These are phyloP conservation scores for Acorus calamus DNA, from an alignment of 106 monocot species.

Conservation along the genomic window DNA sequence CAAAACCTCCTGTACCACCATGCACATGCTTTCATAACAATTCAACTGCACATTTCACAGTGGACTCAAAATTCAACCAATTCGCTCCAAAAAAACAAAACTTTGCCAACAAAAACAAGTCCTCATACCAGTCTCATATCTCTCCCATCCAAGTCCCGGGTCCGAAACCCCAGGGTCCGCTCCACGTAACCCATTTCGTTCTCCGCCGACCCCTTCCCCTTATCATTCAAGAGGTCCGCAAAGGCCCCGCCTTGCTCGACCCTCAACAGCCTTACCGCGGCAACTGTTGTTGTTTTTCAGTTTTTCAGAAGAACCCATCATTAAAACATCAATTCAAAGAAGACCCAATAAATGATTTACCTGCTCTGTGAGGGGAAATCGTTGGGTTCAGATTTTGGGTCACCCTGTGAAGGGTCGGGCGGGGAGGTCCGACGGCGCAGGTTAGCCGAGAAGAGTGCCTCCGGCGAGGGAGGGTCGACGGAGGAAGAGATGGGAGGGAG, in stretches of 20 bases:
- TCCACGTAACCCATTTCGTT: slow-evolving; percentile 90
- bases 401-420: slow-evolving; percentile 8
- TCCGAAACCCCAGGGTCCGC: slow-evolving; percentile 89
- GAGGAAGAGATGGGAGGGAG: neutral
- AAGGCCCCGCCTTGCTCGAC: slow-evolving; percentile 86
- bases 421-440: neutral
- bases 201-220: slow-evolving; percentile 36
- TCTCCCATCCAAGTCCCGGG: slow-evolving; percentile 60
- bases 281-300: slow-evolving; percentile 15
- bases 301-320: neutral
- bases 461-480: neutral
- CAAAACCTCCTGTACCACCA: neutral
- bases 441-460: slow-evolving; percentile 1
- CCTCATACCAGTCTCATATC: slow-evolving; percentile 70
- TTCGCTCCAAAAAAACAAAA: neutral
- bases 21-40: too few relatives aligned
- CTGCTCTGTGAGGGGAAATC: slow-evolving; percentile 87
- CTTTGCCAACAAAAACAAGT: neutral
- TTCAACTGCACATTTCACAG: neutral
- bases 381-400: slow-evolving; percentile 35
- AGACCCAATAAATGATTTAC: slow-evolving; percentile 14
- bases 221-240: slow-evolving; percentile 75
- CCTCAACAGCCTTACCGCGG: slow-evolving; percentile 88
- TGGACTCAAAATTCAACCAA: neutral
- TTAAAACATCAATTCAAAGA: neutral